Evolutionary conservation across 305 asterid species (phyloP), one percentile per base, ranked within the genome.

Genomic region (Rubia occidens): DNA sequence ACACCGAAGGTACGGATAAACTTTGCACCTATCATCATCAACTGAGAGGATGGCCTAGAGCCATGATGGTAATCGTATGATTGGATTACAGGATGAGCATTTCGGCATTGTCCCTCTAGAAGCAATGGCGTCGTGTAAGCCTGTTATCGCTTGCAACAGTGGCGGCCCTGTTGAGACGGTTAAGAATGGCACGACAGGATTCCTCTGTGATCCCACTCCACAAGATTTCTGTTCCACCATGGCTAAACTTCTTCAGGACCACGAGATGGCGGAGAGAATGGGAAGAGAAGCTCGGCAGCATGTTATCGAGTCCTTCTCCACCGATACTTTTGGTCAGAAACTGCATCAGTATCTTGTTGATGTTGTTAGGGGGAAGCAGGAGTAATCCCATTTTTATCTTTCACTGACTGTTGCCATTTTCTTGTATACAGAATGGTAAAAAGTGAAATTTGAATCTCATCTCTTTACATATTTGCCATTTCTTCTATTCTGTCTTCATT

Each of bases 41-140:
- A 55, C 73, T 37, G 26, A 58, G 39, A 67, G 11, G 63, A 32
- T 32, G 32, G 32, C 32, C 24, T 29, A 29, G 32, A 29, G 32
- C 32, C 32, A 29, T 29, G 32, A 29, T 29, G 32, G 32, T 29
- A 29, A 29, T 29, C 3, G 32, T 29, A 32, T 32, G 4, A 32
- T 32, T 32, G 35, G 35, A 3, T 32, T 74, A 65, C 74, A 90
- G 97, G 95, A 90, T 43, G 99, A 94, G 71, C 99, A 94, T 82
- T 94, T 94, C 21, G 99, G 99, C 58, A 94, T 94, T 35, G 99
- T 94, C 68, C 99, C 99, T 66, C 18, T 94, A 75, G 99, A 94
- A 77, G 97, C 99, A 47, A 94, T 94, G 99, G 97, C 97, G 43
- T 89, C 97, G 3, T 72, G 84, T 74, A 91, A 94, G 76, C 97